A percentile compares a stretch with the other conserved stretches of the same genome.
Evolutionary conservation across 2,329 filamentous ascomycete genomes (phyloP).

Genomic region (Aurifilum marmelostoma): DNA sequence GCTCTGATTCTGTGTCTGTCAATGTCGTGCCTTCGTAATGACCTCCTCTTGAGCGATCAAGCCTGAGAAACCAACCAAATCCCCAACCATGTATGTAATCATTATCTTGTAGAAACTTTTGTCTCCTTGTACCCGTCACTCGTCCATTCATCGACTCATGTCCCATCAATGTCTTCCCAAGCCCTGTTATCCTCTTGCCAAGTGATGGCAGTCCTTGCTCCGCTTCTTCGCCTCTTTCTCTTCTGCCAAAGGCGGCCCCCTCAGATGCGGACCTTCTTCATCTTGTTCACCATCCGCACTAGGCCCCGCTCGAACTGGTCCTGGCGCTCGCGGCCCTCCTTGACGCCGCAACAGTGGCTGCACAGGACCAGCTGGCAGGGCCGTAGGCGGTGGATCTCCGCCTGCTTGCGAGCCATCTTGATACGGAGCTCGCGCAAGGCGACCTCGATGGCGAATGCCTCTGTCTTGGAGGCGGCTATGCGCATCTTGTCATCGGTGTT

Average conservation of each 20-base stretch:
- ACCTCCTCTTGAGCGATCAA: background rate
- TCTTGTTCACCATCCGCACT: background rate
- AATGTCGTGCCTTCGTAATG: constrained; percentile 20
- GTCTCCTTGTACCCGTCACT: too few species aligned
- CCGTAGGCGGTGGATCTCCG: constrained; percentile 21
- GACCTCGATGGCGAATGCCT: background rate
- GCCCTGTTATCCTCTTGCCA: too few species aligned
- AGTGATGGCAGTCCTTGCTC: too few species aligned
- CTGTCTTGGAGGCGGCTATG: too few species aligned
- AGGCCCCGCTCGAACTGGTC: background rate
- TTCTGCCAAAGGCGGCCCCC: background rate
- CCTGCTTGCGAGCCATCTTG: constrained; percentile 19
- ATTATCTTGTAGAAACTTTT: too few species aligned
- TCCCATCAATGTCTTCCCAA: too few species aligned
- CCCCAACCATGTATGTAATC: background rate
- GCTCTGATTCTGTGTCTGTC: constrained; percentile 31
- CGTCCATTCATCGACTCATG: too few species aligned
- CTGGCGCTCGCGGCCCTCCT: background rate
- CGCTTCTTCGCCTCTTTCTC: too few species aligned
- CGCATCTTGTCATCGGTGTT: constrained; percentile 2
- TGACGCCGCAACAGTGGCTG: constrained; percentile 12
- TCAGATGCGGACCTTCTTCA: background rate
- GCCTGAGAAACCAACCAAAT: too few species aligned
- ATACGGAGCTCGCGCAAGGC: background rate
- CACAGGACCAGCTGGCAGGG: constrained; percentile 23